Base-by-base conservation (phyloP, 345 rosid species). In the Leavenworthia alabamica region DNA sequence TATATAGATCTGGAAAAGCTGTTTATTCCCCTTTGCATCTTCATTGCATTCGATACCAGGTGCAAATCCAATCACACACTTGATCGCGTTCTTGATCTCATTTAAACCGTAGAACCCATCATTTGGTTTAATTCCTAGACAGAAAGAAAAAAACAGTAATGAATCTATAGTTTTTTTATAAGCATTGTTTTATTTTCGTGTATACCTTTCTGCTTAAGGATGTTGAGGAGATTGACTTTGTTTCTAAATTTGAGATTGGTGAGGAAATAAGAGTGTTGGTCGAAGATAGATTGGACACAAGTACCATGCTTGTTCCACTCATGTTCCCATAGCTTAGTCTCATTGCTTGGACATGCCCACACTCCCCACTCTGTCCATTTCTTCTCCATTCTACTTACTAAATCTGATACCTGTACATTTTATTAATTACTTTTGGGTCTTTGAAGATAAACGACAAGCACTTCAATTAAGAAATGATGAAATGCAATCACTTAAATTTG, bases 271-370 rank as follows among this genome's bases (percentile, higher is more conserved):
- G 76, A 83, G 44, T 70, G 90, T 65, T 86, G 90, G 71, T 78
- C 82, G 7, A 91, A 79, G 16, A 75, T 76, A 1, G 95, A 81
- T 64, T 86, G 90, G 0, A 90, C 64, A 70, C 98, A 91, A 0
- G 96, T 88, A 8, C 95, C 98, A 2, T 88, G 96, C 58, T 91
- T 91, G 14, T 33, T 41, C 92, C 92, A 91, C 59, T 91, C 95
- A 40, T 91, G 96, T 15, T 83, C 72, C 98, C 96, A 91, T 51
- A 91, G 80, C 58, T 59, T 69, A 3, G 47, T 33, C 36, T 80
- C 79, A 52, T 77, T 78, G 68, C 84, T 88, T 0, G 96, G 95
- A 68, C 98, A 91, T 5, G 88, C 2, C 49, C 83, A 70, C 0
- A 95, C 71, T 27, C 96, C 91, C 96, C 96, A 88, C 19, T 64